These are phyloP conservation scores for Epichloe gansuensis DNA, from an alignment of 2,329 filamentous ascomycete genomes.

Conservation along the genomic window DNA sequence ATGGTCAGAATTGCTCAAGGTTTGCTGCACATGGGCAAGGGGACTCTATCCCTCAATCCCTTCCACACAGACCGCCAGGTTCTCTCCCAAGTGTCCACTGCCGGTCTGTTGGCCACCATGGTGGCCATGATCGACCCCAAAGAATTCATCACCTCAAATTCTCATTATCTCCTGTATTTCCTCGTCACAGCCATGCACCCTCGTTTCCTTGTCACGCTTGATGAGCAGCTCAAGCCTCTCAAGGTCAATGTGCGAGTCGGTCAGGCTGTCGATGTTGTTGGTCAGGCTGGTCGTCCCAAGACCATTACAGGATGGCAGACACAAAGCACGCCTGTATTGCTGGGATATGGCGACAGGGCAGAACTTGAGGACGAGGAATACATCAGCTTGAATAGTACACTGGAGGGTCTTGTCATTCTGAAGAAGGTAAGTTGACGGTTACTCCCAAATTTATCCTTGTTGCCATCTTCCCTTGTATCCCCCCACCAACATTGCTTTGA, in stretches of 20 bases:
- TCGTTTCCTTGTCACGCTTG: slow-evolving; percentile 88
- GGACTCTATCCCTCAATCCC: slow-evolving; percentile 89
- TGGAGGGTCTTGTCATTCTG: slow-evolving; percentile 92
- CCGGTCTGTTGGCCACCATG: slow-evolving; percentile 78
- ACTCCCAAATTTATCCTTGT: neutral
- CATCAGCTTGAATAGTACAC: slow-evolving; percentile 75
- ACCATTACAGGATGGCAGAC: slow-evolving; percentile 99
- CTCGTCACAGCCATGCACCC: slow-evolving; percentile 95
- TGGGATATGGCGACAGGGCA: slow-evolving; percentile 89
- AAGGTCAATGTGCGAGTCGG: slow-evolving; percentile 95
- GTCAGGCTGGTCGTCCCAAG: slow-evolving; percentile 92
- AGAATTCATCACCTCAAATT: slow-evolving; percentile 55
- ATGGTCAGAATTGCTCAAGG: slow-evolving; percentile 99
- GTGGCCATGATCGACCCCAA: slow-evolving; percentile 94
- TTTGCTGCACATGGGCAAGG: slow-evolving; percentile 97
- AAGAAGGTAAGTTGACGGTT: slow-evolving; percentile 61
- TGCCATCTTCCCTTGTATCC: too few relatives aligned
- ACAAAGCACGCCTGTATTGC: slow-evolving; percentile 92
- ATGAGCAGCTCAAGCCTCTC: slow-evolving; percentile 86
- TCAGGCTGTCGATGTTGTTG: slow-evolving; percentile 95
- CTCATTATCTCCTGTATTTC: slow-evolving; percentile 95
- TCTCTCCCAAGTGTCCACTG: slow-evolving; percentile 79
- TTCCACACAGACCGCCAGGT: slow-evolving; percentile 98
- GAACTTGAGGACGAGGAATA: slow-evolving; percentile 98
- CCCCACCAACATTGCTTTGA: too few relatives aligned